Evolutionary conservation across 2,329 filamentous ascomycete species (phyloP).

Genomic region (Calonectria naviculata): DNA sequence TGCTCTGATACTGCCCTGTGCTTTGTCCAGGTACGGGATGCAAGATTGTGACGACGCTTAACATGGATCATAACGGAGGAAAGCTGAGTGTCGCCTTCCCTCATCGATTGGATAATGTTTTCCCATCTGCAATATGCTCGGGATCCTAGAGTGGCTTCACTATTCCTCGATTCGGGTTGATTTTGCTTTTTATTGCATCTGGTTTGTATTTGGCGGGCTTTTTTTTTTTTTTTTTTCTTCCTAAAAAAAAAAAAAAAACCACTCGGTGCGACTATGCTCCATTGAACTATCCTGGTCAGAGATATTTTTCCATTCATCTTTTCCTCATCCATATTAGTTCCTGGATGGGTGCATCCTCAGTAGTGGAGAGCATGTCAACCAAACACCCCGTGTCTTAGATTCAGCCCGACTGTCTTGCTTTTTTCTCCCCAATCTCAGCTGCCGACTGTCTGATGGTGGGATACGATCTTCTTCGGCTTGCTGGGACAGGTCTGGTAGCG

Average conservation of each 20-base stretch:
- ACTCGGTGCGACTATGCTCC: slow-evolving; percentile 1
- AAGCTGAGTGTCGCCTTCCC: slow-evolving; percentile 29
- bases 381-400: slow-evolving; percentile 31
- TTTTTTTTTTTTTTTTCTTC: slow-evolving; percentile 23
- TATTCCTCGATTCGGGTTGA: slow-evolving; percentile 32
- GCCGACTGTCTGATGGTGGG: slow-evolving; percentile 15
- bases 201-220: slow-evolving; percentile 22
- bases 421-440: slow-evolving; percentile 18
- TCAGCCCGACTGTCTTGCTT: slow-evolving; percentile 28
- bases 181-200: slow-evolving; percentile 28
- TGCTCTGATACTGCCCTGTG: neutral
- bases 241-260: neutral
- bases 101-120: slow-evolving; percentile 37
- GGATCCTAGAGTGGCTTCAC: slow-evolving; percentile 34
- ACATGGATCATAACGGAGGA: slow-evolving; percentile 24
- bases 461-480: slow-evolving; percentile 27
- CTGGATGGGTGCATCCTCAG: neutral
- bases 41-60: neutral
- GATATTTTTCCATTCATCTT: neutral
- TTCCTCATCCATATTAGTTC: neutral
- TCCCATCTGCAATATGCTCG: slow-evolving; percentile 19
- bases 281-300: slow-evolving; percentile 7
- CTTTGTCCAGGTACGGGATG: slow-evolving; percentile 5
- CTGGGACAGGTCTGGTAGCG: slow-evolving; percentile 24
- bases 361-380: slow-evolving; percentile 17